phyloP scores from a whole-genome alignment of 2,329 filamentous ascomycete genomes.

The Diaporthe australafricana region DNA sequence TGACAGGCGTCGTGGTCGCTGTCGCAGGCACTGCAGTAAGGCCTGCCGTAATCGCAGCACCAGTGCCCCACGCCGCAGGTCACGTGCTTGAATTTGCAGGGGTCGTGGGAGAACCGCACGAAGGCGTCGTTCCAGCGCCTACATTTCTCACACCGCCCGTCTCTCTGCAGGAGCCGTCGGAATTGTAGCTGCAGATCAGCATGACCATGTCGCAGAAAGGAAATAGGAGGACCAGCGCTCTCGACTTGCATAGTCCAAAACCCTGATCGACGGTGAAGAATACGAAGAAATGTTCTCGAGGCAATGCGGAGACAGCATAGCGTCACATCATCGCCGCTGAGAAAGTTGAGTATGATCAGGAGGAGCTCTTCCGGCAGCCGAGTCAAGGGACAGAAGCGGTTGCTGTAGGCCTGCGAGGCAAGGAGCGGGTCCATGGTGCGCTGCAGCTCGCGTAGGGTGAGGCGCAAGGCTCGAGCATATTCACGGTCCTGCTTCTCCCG shows the following conservation, averaged over 20 bases:
- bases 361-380: slow-evolving; percentile 40
- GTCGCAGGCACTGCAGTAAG: slow-evolving; percentile 34
- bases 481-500: not conserved
- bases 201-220: no score
- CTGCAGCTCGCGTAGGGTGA: slow-evolving; percentile 33
- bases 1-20: not conserved
- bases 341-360: slow-evolving; percentile 34
- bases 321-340: slow-evolving; percentile 34
- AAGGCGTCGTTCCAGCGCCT: slow-evolving; percentile 26
- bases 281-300: slow-evolving; percentile 38
- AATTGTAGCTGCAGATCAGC: slow-evolving; percentile 26
- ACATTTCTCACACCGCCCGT: slow-evolving; percentile 38
- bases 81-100: not conserved
- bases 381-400: slow-evolving; percentile 37
- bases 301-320: slow-evolving; percentile 38
- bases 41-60: not conserved
- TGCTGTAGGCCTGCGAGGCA: slow-evolving; percentile 39
- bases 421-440: slow-evolving; percentile 38
- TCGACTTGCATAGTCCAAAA: not conserved
- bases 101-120: not conserved
- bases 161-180: slow-evolving; percentile 36
- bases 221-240: not conserved
- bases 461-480: slow-evolving; percentile 8
- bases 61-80: not conserved
- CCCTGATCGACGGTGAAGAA: slow-evolving; percentile 26